Conservation (phyloP, 345 rosid species). For the Lepidium didymum region DNA sequence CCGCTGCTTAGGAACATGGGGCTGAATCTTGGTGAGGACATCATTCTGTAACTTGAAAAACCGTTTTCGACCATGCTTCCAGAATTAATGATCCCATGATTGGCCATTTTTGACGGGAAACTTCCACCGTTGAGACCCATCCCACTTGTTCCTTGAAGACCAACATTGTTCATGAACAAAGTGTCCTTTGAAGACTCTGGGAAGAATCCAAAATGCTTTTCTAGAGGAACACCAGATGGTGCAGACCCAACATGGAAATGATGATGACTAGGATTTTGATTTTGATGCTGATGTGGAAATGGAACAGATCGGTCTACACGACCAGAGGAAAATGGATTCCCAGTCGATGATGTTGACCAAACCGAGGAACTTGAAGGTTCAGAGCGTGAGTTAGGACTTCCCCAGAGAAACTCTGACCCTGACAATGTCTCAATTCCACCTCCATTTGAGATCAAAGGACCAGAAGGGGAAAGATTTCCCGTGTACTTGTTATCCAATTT, state of each 20-base stretch:
- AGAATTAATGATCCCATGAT: slow-evolving; percentile 43
- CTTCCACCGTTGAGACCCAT: slow-evolving; percentile 29
- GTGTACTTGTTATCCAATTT: slow-evolving; percentile 38
- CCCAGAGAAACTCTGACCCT: slow-evolving; percentile 93
- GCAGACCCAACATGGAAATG: slow-evolving; percentile 87
- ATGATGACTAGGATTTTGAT: slow-evolving; percentile 37
- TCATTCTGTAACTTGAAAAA: slow-evolving; percentile 53
- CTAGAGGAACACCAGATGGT: slow-evolving; percentile 75
- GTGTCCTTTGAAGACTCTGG: slow-evolving; percentile 64
- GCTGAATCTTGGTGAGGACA: slow-evolving; percentile 65
- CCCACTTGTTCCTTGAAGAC: slow-evolving; percentile 41
- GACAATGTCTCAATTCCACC: slow-evolving; percentile 53
- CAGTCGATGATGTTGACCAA: slow-evolving; percentile 58
- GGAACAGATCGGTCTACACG: slow-evolving; percentile 43
- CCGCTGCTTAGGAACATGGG: slow-evolving; percentile 57
- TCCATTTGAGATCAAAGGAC: slow-evolving; percentile 44
- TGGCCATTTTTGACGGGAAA: slow-evolving; percentile 32
- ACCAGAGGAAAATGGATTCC: slow-evolving; percentile 50
- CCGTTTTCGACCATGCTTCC: slow-evolving; percentile 51
- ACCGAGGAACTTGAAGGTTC: slow-evolving; percentile 50
- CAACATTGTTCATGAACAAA: slow-evolving; percentile 49
- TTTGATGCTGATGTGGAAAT: slow-evolving; percentile 41
- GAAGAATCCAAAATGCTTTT: slow-evolving; percentile 71
- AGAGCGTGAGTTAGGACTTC: slow-evolving; percentile 60
- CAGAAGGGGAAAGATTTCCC: slow-evolving; percentile 41